Base-by-base conservation (phyloP, 192 early-diverging fungal species). In the Podila epicladia region DNA sequence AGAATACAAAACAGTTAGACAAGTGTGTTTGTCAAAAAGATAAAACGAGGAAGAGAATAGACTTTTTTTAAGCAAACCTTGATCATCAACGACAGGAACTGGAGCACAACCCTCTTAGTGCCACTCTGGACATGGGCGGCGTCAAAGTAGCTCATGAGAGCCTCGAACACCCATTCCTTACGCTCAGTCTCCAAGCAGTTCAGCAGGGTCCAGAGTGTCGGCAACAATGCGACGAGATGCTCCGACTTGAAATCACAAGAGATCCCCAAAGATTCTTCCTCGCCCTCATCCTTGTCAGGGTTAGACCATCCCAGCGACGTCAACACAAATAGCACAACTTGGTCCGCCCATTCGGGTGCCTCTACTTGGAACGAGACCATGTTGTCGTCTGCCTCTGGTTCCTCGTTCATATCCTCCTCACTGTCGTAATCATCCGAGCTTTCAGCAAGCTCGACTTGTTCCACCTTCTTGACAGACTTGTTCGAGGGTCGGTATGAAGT, bases 301-400 rank as follows among this genome's bases (percentile, higher is more conserved):
- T 48, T 58, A 15, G 87, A 75, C 62, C 69, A 85, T 26, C 86
- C 87, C 29, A 93, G 75, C 17, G 88, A 22, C 19, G 82, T 75
- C 35, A 90, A 57, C 4, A 92, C 85, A 83, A 92, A 89, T 26
- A 89, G 83, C 9, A 90, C 86, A 53, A 93, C 80, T 45, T 72
- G 63, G 15, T 89, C 87, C 22, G 84, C 83, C 87, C 88, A 89
- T 33, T 78, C 62, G 13, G 74, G 75, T 4, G 80, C 37, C 37
- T 74, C 71, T 0, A 82, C 77, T 26, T 74, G 82, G 20, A 65
- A 58, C 35, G 38, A 26, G 2, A 64, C 53, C 60, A 61, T 82
- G 1, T 64, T 62, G 26, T 69, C 75, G 7, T 48, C 4, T 50
- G 50, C 9, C 37, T 31, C 45, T 75, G 38, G 24, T 60, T 26